Percentiles rank a stretch among this genome's conserved stretches.
These are phyloP conservation scores for Oehlia diaphana DNA, from an alignment of 192 early-diverging fungal species.

Conservation along the genomic window DNA sequence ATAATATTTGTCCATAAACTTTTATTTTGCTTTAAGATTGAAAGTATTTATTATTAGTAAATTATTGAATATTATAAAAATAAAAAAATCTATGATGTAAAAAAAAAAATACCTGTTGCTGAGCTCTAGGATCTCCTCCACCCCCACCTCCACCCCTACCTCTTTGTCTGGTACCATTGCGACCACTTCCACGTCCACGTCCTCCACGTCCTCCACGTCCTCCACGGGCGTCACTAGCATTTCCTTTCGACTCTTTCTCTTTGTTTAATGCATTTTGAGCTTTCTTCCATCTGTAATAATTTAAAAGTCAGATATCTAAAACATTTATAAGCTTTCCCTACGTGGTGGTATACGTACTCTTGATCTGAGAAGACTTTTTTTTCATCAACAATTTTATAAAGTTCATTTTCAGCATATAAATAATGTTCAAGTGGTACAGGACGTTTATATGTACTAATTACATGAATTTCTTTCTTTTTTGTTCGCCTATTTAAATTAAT, in stretches of 20 bases:
- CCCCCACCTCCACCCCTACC: constrained; percentile 47
- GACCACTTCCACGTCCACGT: constrained; percentile 40
- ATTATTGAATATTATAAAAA: background rate
- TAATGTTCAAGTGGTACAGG: constrained; percentile 96
- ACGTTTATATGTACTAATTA: constrained; percentile 89
- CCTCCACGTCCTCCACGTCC: constrained; percentile 29
- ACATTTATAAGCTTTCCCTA: background rate
- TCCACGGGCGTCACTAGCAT: constrained; percentile 43
- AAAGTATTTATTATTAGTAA: background rate
- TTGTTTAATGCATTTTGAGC: constrained; percentile 73
- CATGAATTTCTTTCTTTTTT: constrained; percentile 96
- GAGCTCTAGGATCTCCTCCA: constrained; percentile 35
- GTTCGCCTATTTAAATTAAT: constrained; percentile 66
- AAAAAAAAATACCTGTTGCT: constrained; percentile 34
- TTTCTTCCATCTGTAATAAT: constrained; percentile 61
- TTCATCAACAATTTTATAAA: constrained; percentile 88
- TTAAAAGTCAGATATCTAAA: background rate
- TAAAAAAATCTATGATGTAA: background rate
- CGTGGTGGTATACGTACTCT: constrained; percentile 43
- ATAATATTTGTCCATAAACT: constrained; percentile 85
- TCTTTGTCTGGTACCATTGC: constrained; percentile 28
- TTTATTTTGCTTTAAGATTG: constrained; percentile 54
- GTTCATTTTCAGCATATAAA: constrained; percentile 82
- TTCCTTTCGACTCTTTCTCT: constrained; percentile 50
- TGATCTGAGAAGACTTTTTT: constrained; percentile 61